Evolutionary conservation across 495 filamentous ascomycete genomes (phyloP).

Genomic region (Collariella sp.): DNA sequence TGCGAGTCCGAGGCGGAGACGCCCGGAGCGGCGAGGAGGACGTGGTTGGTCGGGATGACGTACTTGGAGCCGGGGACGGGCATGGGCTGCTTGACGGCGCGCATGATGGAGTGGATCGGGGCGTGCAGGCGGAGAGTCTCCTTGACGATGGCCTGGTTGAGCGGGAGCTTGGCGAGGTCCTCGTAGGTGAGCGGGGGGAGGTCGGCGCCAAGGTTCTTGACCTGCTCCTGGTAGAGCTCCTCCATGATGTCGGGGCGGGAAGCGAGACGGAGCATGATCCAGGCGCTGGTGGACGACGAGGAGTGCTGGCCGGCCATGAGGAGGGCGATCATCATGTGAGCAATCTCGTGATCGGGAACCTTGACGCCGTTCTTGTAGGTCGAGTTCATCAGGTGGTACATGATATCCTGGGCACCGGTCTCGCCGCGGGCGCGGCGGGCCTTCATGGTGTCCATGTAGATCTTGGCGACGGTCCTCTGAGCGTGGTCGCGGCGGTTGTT

Average conservation of each 20-base stretch:
- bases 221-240: slow-evolving; percentile 68
- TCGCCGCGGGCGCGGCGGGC: slow-evolving; percentile 47
- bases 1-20: slow-evolving; percentile 58
- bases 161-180: slow-evolving; percentile 57
- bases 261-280: slow-evolving; percentile 74
- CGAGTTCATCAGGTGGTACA: slow-evolving; percentile 74
- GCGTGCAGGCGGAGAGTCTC: slow-evolving; percentile 75
- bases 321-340: slow-evolving; percentile 87
- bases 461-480: slow-evolving; percentile 63
- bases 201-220: slow-evolving; percentile 50
- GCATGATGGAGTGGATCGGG: slow-evolving; percentile 79
- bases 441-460: slow-evolving; percentile 71
- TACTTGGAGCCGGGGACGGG: slow-evolving; percentile 69
- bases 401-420: slow-evolving; percentile 58
- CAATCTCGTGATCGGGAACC: slow-evolving; percentile 71
- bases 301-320: slow-evolving; percentile 88
- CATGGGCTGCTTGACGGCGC: slow-evolving; percentile 73
- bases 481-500: slow-evolving; percentile 73
- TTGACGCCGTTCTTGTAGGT: slow-evolving; percentile 63
- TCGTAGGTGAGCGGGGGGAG: slow-evolving; percentile 58
- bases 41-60: slow-evolving; percentile 65
- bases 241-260: slow-evolving; percentile 63
- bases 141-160: slow-evolving; percentile 64
- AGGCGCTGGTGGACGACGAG: slow-evolving; percentile 69
- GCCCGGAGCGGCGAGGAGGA: slow-evolving; percentile 73